These are phyloP conservation scores for Tetrapisispora arboricola DNA, from an alignment of 805 yeast species.

Conservation along the genomic window DNA sequence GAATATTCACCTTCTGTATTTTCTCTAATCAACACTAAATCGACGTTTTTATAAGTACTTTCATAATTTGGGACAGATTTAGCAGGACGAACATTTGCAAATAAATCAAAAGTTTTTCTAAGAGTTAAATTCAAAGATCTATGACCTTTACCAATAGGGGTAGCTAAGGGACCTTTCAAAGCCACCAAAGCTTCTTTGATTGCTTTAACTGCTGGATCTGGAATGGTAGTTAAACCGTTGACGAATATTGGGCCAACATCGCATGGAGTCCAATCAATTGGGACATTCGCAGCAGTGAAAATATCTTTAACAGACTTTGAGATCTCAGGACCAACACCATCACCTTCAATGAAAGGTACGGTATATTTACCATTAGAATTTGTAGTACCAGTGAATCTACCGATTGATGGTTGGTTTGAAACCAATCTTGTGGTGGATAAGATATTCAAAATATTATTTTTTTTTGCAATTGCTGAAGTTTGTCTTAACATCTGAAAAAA, in stretches of 20 bases:
- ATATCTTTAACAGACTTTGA: constrained; percentile 89
- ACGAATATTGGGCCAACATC: constrained; percentile 90
- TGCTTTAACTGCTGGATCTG: constrained; percentile 82
- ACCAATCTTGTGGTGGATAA: constrained; percentile 6
- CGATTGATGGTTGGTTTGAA: constrained; percentile 26
- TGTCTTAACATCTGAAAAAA: constrained; percentile 6
- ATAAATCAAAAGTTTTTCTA: constrained; percentile 92
- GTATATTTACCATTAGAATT: constrained; percentile 71
- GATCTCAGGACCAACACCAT: constrained; percentile 95
- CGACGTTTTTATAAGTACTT: constrained; percentile 73
- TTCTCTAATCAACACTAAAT: constrained; percentile 93
- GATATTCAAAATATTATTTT: not conserved
- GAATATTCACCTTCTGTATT: constrained; percentile 99
- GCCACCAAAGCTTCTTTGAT: constrained; percentile 92
- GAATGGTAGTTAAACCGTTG: constrained; percentile 89
- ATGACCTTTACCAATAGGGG: constrained; percentile 99
- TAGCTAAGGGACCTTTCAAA: constrained; percentile 94
- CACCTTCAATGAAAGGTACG: constrained; percentile 96
- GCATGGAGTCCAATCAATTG: constrained; percentile 94
- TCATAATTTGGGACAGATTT: constrained; percentile 86
- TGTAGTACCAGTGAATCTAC: constrained; percentile 27
- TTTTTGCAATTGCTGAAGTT: not conserved
- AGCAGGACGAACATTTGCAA: constrained; percentile 97
- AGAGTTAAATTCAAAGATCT: constrained; percentile 93
- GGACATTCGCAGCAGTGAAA: constrained; percentile 88